Evolutionary conservation across 1,139 yeast genomes (phyloP).

Genomic region (Kazachstania sp.): DNA sequence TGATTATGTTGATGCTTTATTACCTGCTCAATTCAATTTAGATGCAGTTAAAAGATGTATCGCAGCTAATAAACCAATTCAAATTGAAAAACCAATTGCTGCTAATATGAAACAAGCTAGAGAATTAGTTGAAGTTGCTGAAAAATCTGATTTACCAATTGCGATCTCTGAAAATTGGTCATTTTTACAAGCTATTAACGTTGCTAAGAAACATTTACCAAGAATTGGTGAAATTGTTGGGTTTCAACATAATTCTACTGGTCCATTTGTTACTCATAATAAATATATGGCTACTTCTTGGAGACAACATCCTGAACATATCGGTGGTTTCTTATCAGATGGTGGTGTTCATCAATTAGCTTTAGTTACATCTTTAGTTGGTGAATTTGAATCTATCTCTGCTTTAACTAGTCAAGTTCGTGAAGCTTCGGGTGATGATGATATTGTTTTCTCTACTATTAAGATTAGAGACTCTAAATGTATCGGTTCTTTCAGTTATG

Average conservation of each 20-base stretch:
- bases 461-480: slow-evolving; percentile 50
- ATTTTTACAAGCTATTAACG: slow-evolving; percentile 48
- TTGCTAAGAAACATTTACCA: slow-evolving; percentile 48
- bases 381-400: slow-evolving; percentile 57
- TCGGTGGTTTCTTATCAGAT: slow-evolving; percentile 85
- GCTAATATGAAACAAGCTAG: slow-evolving; percentile 73
- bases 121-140: slow-evolving; percentile 61
- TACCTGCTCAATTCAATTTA: slow-evolving; percentile 76
- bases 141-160: slow-evolving; percentile 54
- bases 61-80: slow-evolving; percentile 63
- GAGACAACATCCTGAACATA: slow-evolving; percentile 84
- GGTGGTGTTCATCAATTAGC: slow-evolving; percentile 97
- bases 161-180: slow-evolving; percentile 80
- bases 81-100: slow-evolving; percentile 86
- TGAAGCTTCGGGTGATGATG: slow-evolving; percentile 70
- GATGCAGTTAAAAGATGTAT: slow-evolving; percentile 54
- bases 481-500: slow-evolving; percentile 84
- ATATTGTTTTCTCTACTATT: slow-evolving; percentile 62
- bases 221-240: slow-evolving; percentile 69
- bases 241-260: slow-evolving; percentile 74
- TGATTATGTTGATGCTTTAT: slow-evolving; percentile 71
- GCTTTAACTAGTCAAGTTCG: slow-evolving; percentile 72
- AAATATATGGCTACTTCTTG: slow-evolving; percentile 67
- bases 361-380: slow-evolving; percentile 71
- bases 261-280: slow-evolving; percentile 58